A percentile compares a stretch with the other conserved stretches of the same genome.
Conservation (phyloP, 2,329 filamentous ascomycete genomes). For the Aspergillus puulaauensis region DNA sequence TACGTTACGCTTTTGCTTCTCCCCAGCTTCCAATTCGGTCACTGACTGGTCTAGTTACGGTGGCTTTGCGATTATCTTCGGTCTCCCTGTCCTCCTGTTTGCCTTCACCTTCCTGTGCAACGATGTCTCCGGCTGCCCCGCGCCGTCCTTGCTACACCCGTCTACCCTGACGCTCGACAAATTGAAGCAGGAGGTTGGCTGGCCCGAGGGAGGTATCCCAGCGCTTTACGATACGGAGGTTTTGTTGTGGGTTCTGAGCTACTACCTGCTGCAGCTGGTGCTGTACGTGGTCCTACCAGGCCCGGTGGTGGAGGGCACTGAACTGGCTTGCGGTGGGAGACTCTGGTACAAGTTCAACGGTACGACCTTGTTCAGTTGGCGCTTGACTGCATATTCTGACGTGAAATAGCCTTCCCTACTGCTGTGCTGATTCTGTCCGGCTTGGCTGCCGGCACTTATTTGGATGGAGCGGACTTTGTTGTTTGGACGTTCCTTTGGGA, state of each 20-base stretch:
- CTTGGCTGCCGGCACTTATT: slow-evolving; percentile 70
- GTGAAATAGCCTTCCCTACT: slow-evolving; percentile 67
- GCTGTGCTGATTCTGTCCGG: slow-evolving; percentile 70
- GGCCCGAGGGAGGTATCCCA: slow-evolving; percentile 69
- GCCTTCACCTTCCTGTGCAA: slow-evolving; percentile 84
- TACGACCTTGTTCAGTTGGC: slow-evolving; percentile 35
- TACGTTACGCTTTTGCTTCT: slow-evolving; percentile 29
- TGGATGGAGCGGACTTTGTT: slow-evolving; percentile 76
- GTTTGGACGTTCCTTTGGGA: slow-evolving; percentile 93
- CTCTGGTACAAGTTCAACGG: slow-evolving; percentile 82
- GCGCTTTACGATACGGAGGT: slow-evolving; percentile 71
- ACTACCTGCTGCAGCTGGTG: slow-evolving; percentile 73
- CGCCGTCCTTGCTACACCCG: slow-evolving; percentile 74
- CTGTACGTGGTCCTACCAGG: slow-evolving; percentile 78
- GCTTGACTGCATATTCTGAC: slow-evolving; percentile 14
- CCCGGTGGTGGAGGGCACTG: slow-evolving; percentile 66
- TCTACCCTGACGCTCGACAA: slow-evolving; percentile 68
- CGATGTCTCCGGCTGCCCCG: slow-evolving; percentile 86
- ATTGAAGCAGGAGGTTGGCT: slow-evolving; percentile 78
- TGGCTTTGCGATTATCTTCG: slow-evolving; percentile 74
- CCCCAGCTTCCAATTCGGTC: not conserved
- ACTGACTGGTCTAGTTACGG: slow-evolving; percentile 58
- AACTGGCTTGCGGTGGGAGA: slow-evolving; percentile 68
- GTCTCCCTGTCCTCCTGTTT: slow-evolving; percentile 77
- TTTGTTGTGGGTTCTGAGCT: slow-evolving; percentile 69